A percentile compares a stretch with the other conserved stretches of the same genome.
Evolutionary conservation across 441 rosid species (phyloP).

Genomic region (Capsella rubella): DNA sequence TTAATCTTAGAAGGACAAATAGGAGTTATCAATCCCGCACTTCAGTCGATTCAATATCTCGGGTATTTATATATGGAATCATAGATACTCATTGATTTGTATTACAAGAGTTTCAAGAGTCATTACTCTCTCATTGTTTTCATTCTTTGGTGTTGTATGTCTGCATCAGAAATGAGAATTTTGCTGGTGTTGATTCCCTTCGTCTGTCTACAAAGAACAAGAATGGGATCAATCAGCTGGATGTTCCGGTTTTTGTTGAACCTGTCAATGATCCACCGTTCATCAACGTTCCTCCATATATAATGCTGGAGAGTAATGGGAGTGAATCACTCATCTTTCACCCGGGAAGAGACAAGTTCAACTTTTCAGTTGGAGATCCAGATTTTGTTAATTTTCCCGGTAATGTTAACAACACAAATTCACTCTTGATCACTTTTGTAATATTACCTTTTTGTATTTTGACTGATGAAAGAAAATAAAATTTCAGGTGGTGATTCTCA

Average conservation of each 20-base stretch:
- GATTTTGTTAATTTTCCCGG: conserved; percentile 77
- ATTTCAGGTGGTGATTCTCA: conserved; percentile 60
- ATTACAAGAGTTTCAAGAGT: neutral
- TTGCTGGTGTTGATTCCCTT: conserved; percentile 75
- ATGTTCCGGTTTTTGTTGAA: conserved; percentile 61
- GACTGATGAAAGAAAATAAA: neutral
- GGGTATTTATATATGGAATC: conserved; percentile 59
- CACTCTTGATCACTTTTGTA: conserved; percentile 13
- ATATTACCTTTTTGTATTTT: neutral
- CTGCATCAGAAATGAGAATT: conserved; percentile 67
- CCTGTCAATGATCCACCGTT: conserved; percentile 86
- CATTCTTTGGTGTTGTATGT: neutral
- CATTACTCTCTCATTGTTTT: neutral
- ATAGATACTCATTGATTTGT: neutral
- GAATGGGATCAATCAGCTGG: conserved; percentile 70
- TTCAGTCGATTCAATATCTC: conserved; percentile 75
- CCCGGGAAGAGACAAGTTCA: conserved; percentile 56
- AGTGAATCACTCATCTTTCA: conserved; percentile 62
- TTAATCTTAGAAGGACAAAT: conserved; percentile 67
- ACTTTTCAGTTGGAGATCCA: conserved; percentile 81
- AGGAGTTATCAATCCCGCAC: conserved; percentile 70
- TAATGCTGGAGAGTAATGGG: conserved; percentile 52
- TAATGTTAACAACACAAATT: conserved; percentile 36
- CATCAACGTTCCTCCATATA: conserved; percentile 59
- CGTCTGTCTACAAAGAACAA: conserved; percentile 68